Percentiles rank a stretch among this genome's conserved stretches.
These are phyloP conservation scores for Thermomucor indicae-seudaticae DNA, from an alignment of 371 early-diverging fungal species.

Conservation along the genomic window DNA sequence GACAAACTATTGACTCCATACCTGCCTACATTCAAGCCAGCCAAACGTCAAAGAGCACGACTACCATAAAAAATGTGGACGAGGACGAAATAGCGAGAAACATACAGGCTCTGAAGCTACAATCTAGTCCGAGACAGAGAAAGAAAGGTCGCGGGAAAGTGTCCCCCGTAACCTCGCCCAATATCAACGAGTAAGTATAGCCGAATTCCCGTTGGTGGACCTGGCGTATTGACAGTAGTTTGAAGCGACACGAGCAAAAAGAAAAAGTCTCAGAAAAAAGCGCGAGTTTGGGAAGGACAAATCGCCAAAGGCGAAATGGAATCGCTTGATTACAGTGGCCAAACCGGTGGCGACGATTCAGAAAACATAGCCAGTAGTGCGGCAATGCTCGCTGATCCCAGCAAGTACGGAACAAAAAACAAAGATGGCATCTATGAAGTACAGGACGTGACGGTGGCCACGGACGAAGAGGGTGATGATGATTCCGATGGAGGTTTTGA, in stretches of 20 bases:
- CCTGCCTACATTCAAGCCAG: neutral
- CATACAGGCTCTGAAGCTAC: conserved; percentile 43
- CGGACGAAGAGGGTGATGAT: conserved; percentile 50
- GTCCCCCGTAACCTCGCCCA: conserved; percentile 33
- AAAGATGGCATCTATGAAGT: conserved; percentile 83
- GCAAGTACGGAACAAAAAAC: conserved; percentile 51
- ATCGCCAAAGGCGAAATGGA: conserved; percentile 64
- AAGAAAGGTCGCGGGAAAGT: conserved; percentile 21
- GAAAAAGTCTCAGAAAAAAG: conserved; percentile 50
- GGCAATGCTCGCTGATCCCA: conserved; percentile 55
- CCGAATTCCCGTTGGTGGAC: neutral
- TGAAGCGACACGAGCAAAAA: conserved; percentile 20
- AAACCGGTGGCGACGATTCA: conserved; percentile 18
- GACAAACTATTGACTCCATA: neutral
- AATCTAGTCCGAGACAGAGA: conserved; percentile 31
- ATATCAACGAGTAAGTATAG: conserved; percentile 17
- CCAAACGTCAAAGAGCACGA: neutral
- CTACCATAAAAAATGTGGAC: conserved; percentile 26
- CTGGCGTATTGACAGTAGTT: neutral
- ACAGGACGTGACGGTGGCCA: conserved; percentile 65
- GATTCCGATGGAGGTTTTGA: conserved; percentile 42
- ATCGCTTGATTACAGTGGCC: conserved; percentile 62
- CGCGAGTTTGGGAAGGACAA: conserved; percentile 64
- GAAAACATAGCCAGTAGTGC: conserved; percentile 24
- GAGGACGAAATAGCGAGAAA: conserved; percentile 64